These are phyloP conservation scores for Cryphonectria carpinicola DNA, from an alignment of 2,329 filamentous ascomycete genomes.

Conservation along the genomic window DNA sequence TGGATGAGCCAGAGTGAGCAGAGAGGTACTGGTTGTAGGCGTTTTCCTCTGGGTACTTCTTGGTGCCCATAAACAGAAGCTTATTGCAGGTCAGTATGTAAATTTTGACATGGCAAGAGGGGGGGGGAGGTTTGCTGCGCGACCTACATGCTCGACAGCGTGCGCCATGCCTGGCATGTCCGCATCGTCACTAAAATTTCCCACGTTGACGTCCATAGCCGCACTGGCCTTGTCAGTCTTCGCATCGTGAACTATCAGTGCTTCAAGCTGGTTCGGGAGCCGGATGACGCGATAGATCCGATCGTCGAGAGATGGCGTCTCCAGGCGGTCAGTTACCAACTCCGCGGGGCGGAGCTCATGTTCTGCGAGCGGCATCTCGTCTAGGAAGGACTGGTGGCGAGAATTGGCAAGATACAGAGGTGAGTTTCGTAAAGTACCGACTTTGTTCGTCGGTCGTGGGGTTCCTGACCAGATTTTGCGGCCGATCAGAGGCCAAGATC, in stretches of 20 bases:
- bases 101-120: not conserved
- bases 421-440: slow-evolving; percentile 3
- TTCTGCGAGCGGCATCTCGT: slow-evolving; percentile 37
- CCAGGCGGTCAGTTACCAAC: slow-evolving; percentile 69
- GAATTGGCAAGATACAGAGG: slow-evolving; percentile 17
- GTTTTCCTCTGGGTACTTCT: slow-evolving; percentile 96
- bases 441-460: not conserved
- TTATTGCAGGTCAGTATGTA: slow-evolving; percentile 36
- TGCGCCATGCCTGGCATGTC: slow-evolving; percentile 96
- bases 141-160: slow-evolving; percentile 81
- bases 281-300: slow-evolving; percentile 85
- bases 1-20: slow-evolving; percentile 86
- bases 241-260: slow-evolving; percentile 87
- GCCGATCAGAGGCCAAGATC: slow-evolving; percentile 7
- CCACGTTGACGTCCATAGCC: slow-evolving; percentile 92
- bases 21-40: slow-evolving; percentile 94
- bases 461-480: not conserved
- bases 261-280: slow-evolving; percentile 86
- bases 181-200: slow-evolving; percentile 88
- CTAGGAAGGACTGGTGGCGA: slow-evolving; percentile 33
- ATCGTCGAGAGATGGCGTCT: slow-evolving; percentile 85
- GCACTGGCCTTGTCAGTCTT: slow-evolving; percentile 97
- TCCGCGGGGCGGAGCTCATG: slow-evolving; percentile 40
- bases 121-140: not conserved
- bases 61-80: slow-evolving; percentile 96